Conservation (phyloP, 2,329 filamentous ascomycete species). For the Penicillium sp. region DNA sequence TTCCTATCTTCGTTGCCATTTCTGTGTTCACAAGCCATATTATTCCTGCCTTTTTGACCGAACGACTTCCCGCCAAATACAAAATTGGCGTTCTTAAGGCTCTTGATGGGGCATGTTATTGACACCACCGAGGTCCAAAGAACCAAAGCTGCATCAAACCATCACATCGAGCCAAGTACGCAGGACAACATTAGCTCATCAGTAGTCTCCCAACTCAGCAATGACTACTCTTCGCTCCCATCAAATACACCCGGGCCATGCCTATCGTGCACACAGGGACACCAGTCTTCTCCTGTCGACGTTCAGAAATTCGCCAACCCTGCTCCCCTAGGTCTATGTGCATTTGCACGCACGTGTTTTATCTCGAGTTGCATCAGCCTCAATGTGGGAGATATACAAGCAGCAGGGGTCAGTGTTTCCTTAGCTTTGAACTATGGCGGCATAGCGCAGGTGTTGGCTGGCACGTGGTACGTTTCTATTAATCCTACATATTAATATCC, state of each 20-base stretch:
- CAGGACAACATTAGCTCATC: constrained; percentile 1
- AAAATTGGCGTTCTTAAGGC: no score
- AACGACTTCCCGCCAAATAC: not conserved
- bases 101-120: constrained; percentile 1
- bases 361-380: constrained; percentile 20
- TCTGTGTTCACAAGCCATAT: not conserved
- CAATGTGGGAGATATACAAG: constrained; percentile 7
- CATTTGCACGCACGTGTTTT: constrained; percentile 23
- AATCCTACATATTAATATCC: not conserved
- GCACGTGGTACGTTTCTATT: constrained; percentile 21
- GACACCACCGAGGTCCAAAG: not conserved
- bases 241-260: not conserved
- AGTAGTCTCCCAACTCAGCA: not conserved
- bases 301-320: constrained; percentile 20
- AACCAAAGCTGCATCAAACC: not conserved
- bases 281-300: not conserved
- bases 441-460: constrained; percentile 18
- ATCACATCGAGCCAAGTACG: not conserved
- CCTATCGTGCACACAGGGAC: not conserved
- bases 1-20: not conserved
- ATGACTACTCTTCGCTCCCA: constrained; percentile 7
- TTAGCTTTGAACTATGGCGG: constrained; percentile 21
- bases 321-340: constrained; percentile 22
- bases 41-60: not conserved
- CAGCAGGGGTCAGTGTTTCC: constrained; percentile 11